phyloP scores from a whole-genome alignment of 768 basidiomycete genomes.

The Tylopilus sp. region DNA sequence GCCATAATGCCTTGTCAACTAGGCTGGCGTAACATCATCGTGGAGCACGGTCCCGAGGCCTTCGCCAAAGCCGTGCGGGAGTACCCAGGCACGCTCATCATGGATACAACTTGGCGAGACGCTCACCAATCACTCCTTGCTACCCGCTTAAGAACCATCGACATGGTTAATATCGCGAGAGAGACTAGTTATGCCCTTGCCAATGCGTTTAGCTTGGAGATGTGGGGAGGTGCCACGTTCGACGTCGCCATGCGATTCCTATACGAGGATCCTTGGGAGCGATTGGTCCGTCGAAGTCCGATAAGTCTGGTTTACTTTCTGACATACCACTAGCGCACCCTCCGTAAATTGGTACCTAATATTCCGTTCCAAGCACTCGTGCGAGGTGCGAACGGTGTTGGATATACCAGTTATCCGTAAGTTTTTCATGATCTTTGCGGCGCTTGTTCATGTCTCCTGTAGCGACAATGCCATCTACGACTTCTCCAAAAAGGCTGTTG shows the following conservation, averaged over 20 bases:
- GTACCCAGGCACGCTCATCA: constrained; percentile 92
- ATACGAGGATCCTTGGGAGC: constrained; percentile 99
- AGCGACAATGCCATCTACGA: constrained; percentile 99
- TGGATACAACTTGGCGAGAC: constrained; percentile 99
- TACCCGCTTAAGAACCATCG: constrained; percentile 91
- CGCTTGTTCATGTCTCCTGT: constrained; percentile 8
- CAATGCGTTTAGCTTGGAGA: constrained; percentile 95
- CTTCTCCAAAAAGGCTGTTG: constrained; percentile 99
- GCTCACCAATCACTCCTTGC: constrained; percentile 98
- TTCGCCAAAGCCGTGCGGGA: constrained; percentile 97
- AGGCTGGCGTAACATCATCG: constrained; percentile 99
- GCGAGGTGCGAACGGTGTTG: constrained; percentile 98
- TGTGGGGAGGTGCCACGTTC: constrained; percentile 99
- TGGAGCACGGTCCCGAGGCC: constrained; percentile 95
- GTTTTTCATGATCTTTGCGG: constrained; percentile 25
- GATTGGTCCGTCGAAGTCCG: constrained; percentile 56
- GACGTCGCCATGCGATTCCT: constrained; percentile 99
- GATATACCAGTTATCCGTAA: constrained; percentile 97
- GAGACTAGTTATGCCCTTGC: constrained; percentile 94
- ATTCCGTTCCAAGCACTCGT: constrained; percentile 98
- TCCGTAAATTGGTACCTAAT: constrained; percentile 95
- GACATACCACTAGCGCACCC: constrained; percentile 57
- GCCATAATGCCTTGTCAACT: constrained; percentile 75
- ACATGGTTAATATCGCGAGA: constrained; percentile 98
- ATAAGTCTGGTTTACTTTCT: constrained; percentile 5